These are phyloP conservation scores for Hypomontagnella submonticulosa DNA, from an alignment of 495 filamentous ascomycete species.

Conservation along the genomic window DNA sequence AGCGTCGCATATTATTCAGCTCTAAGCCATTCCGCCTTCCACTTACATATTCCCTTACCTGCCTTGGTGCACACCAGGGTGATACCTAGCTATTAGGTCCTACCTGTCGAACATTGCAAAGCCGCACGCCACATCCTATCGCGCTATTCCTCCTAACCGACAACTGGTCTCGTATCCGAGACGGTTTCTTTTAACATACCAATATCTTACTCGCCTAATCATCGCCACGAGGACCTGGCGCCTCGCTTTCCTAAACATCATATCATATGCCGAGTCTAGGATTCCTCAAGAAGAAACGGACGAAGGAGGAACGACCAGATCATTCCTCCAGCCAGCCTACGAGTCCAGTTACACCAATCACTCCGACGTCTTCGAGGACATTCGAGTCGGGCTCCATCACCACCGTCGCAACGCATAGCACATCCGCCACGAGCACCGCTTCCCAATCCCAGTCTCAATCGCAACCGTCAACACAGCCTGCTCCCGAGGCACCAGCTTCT, in stretches of 20 bases:
- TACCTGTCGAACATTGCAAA: slow-evolving; percentile 16
- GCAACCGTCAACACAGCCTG: slow-evolving; percentile 31
- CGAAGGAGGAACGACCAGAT: slow-evolving; percentile 75
- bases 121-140: slow-evolving; percentile 10
- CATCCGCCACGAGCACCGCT: slow-evolving; percentile 47
- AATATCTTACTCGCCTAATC: slow-evolving; percentile 24
- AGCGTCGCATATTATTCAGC: slow-evolving; percentile 23
- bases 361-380: slow-evolving; percentile 55
- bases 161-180: slow-evolving; percentile 9
- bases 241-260: slow-evolving; percentile 37
- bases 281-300: slow-evolving; percentile 97
- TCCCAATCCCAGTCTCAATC: slow-evolving; percentile 46
- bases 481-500: slow-evolving; percentile 37
- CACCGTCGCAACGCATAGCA: slow-evolving; percentile 51
- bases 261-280: slow-evolving; percentile 78
- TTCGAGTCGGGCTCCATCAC: slow-evolving; percentile 57
- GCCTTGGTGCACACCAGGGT: slow-evolving; percentile 2
- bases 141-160: slow-evolving; percentile 10
- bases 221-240: slow-evolving; percentile 33
- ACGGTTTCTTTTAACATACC: slow-evolving; percentile 13
- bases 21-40: slow-evolving; percentile 15
- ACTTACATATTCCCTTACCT: slow-evolving; percentile 5
- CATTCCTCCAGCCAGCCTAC: slow-evolving; percentile 68
- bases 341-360: slow-evolving; percentile 67
- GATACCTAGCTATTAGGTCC: slow-evolving; percentile 3